Base-by-base conservation (phyloP, 768 basidiomycete species). In the Boletus speciosus region DNA sequence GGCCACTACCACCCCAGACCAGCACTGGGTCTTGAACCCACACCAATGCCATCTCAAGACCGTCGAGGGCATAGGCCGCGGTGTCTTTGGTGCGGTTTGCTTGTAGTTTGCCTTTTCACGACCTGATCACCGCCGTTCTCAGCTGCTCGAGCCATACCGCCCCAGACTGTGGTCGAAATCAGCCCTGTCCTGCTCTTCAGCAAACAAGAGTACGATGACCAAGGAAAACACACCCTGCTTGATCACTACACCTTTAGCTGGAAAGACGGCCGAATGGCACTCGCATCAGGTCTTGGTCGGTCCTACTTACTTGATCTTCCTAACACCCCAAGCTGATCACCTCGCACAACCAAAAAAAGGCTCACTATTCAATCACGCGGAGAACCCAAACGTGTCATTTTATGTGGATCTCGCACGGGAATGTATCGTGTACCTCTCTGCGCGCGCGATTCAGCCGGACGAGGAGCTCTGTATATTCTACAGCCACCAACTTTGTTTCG, bases 391-490 rank as follows among this genome's bases (percentile, higher is more conserved):
- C 67, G 79, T 90, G 16, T 81, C 84, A 0, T 91, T 82, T 68
- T 71, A 72, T 0, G 66, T 86, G 15, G 82, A 90, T 55, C 55
- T 69, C 0, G 55, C 67, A 1, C 78, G 74, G 0, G 81, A 86
- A 54, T 80, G 82, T 9, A 89, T 92, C 57, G 74, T 73, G 52
- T 92, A 85, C 61, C 77, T 73, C 1, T 82, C 88, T 0, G 69
- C 73, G 6, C 80, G 81, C 6, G 64, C 74, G 23, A 71, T 93
- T 31, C 55, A 76, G 15, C 63, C 74, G 2, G 83, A 77, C 29
- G 88, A 93, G 61, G 91, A 94, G 66, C 76, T 92, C 12, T 88
- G 84, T 62, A 90, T 93, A 55, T 89, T 81, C 64, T 88, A 91
- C 62, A 87, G 84, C 3, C 81, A 81, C 54, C 79, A 79, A 21